Evolutionary conservation across 768 basidiomycete genomes (phyloP), one percentile per base, ranked within the genome.

Genomic region (Cystofilobasidium macerans): DNA sequence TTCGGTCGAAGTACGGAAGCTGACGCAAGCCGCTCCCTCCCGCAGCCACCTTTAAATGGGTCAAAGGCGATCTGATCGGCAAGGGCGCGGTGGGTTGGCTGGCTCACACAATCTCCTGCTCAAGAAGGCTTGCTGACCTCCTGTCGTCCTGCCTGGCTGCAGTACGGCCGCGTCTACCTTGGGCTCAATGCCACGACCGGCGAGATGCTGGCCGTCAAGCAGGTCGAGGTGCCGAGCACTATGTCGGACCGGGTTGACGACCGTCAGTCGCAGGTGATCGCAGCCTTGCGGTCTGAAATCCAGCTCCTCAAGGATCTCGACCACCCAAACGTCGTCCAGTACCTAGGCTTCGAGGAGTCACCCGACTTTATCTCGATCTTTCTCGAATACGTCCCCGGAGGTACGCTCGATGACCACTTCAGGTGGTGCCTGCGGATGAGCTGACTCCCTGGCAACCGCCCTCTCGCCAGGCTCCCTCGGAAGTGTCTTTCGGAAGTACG

Each of bases 121-220:
- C n/a, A n/a, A n/a, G n/a, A n/a, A n/a, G n/a, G n/a, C n/a, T n/a
- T 30, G 30, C 51, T 20, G 28, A 14, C 28, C 2, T 18, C 56
- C 40, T 7, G 20, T 20, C 24, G 32, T 36, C 45, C 16, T 58
- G 4, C 20, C 36, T 8, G 33, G 22, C 24, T 43, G 8, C 24
- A 68, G 16, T 99, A 93, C 72, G 95, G 95, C 16, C 84, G 88
- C 48, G 95, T 99, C 33, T 99, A 97, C 73, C 83, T 98, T 62
- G 95, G 90, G 22, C 79, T 98, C 66, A 98, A 98, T 74, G 90
- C 89, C 36, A 92, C 89, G 3, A 94, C 92, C 0, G 92, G 92
- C 65, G 93, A 98, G 77, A 94, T 97, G 89, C 92, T 98, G 72
- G 95, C 95, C 22, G 95, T 99, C 70, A 99, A 99, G 77, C 95